Base-by-base conservation (phyloP, 345 rosid genomes). In the Linum tenue region DNA sequence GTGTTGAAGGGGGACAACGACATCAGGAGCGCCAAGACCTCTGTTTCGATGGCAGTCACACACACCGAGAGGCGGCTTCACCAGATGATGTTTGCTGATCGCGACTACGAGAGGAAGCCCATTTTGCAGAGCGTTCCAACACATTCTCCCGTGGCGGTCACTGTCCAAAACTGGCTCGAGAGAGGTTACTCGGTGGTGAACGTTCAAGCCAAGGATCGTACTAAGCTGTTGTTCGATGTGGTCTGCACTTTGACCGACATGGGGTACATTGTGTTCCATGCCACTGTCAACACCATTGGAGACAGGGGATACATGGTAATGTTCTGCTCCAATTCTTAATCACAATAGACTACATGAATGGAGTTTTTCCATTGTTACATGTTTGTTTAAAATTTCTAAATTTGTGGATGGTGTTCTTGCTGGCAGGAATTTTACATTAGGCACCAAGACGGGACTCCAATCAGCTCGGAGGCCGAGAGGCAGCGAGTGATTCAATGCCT, bases 241-340 rank as follows among this genome's bases (percentile, higher is more conserved):
- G 90, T 94, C 41, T 90, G 99, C 81, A 94, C 97, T 3, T 77
- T 94, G 75, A 94, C 96, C 5, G 97, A 94, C 64, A 94, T 94
- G 99, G 91, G 88, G 22, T 94, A 94, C 66, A 82, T 82, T 8
- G 99, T 94, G 66, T 90, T 81, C 53, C 99, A 94, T 53, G 96
- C 85, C 43, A 94, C 97, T 0, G 79, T 94, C 76, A 77, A 88
- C 42, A 85, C 99, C 0, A 43, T 78, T 0, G 76, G 55, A 38
- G 92, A 85, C 69, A 74, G 56, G 70, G 99, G 96, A 44, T 81
- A 81, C 55, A 75, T 88, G 96, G 97, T 94, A 22, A 83, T 22
- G 55, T 9, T 41, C 7, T 56, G 39, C 3, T 55, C 37, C 37
- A n/a, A 53, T 7, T 22, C 41, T 12, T 38, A 39, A 37, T 59